A percentile compares a stretch with the other conserved stretches of the same genome.
phyloP scores from a whole-genome alignment of 495 filamentous ascomycete species.

The Hamigera avellanea region DNA sequence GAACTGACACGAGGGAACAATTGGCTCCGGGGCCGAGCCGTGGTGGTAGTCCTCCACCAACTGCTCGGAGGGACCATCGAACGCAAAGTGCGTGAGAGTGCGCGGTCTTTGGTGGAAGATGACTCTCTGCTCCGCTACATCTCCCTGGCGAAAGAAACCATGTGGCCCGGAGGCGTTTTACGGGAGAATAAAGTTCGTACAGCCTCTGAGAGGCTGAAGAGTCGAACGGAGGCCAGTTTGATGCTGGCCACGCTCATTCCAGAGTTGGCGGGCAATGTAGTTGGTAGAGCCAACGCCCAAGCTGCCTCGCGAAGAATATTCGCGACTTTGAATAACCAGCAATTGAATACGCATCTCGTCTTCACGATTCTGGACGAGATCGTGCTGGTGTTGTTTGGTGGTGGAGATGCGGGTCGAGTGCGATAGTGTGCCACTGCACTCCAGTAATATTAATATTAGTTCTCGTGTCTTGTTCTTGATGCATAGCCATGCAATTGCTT shows the following conservation, averaged over 20 bases:
- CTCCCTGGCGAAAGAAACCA: slow-evolving; percentile 49
- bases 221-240: slow-evolving; percentile 57
- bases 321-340: slow-evolving; percentile 67
- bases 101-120: slow-evolving; percentile 57
- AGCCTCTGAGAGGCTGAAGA: slow-evolving; percentile 53
- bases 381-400: slow-evolving; percentile 58
- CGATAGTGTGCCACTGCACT: slow-evolving; percentile 1
- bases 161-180: slow-evolving; percentile 68
- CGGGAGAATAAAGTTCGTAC: slow-evolving; percentile 47
- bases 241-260: slow-evolving; percentile 74
- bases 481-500: background rate
- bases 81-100: slow-evolving; percentile 78
- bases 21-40: slow-evolving; percentile 85
- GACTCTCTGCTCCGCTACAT: slow-evolving; percentile 70
- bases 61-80: slow-evolving; percentile 80
- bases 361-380: slow-evolving; percentile 76
- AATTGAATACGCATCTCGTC: slow-evolving; percentile 58
- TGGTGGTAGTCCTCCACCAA: slow-evolving; percentile 70
- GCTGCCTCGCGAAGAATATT: slow-evolving; percentile 70
- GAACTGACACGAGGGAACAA: slow-evolving; percentile 90
- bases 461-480: too few species aligned
- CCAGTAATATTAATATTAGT: background rate
- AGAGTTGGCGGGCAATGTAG: slow-evolving; percentile 72
- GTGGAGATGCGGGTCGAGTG: slow-evolving; percentile 14
- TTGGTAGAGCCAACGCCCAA: slow-evolving; percentile 74